Evolutionary conservation across 2,329 filamentous ascomycete genomes (phyloP).

Genomic region (Pseudogymnoascus sp.): DNA sequence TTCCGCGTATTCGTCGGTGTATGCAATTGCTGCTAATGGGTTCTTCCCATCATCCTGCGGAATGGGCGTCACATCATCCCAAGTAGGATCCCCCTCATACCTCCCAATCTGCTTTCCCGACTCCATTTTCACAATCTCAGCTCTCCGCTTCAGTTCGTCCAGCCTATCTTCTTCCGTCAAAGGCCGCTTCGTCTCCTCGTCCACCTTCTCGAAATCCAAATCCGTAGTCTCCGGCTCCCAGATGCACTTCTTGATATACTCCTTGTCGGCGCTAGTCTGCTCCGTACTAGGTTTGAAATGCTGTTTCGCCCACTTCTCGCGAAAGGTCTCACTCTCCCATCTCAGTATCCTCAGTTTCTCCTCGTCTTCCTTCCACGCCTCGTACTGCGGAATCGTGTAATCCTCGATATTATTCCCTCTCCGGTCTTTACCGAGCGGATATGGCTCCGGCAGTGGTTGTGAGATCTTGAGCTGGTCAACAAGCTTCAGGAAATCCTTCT

Average conservation of each 20-base stretch:
- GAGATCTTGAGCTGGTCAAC: constrained; percentile 21
- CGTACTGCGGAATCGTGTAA: constrained; percentile 19
- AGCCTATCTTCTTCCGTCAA: constrained; percentile 15
- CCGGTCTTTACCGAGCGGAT: constrained; percentile 19
- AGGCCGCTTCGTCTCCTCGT: neutral
- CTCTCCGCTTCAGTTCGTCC: constrained; percentile 23
- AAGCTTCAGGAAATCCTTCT: constrained; percentile 23
- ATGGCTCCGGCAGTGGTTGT: constrained; percentile 19
- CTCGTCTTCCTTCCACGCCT: constrained; percentile 15
- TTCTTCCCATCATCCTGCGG: constrained; percentile 74
- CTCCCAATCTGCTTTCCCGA: constrained; percentile 21
- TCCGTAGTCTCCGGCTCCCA: constrained; percentile 9
- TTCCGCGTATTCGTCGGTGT: constrained; percentile 81
- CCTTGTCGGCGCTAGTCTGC: neutral
- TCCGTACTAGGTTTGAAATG: neutral
- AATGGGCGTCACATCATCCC: constrained; percentile 78
- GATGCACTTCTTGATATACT: neutral
- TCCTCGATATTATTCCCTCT: constrained; percentile 18
- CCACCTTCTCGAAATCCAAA: neutral
- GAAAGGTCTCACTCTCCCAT: constrained; percentile 17
- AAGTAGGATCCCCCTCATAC: constrained; percentile 52
- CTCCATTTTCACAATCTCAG: constrained; percentile 19
- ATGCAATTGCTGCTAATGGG: constrained; percentile 87
- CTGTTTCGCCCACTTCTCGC: constrained; percentile 7
- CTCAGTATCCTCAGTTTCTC: constrained; percentile 16